Base-by-base conservation (phyloP, 2,329 filamentous ascomycete species). In the Aspergillus persii region DNA sequence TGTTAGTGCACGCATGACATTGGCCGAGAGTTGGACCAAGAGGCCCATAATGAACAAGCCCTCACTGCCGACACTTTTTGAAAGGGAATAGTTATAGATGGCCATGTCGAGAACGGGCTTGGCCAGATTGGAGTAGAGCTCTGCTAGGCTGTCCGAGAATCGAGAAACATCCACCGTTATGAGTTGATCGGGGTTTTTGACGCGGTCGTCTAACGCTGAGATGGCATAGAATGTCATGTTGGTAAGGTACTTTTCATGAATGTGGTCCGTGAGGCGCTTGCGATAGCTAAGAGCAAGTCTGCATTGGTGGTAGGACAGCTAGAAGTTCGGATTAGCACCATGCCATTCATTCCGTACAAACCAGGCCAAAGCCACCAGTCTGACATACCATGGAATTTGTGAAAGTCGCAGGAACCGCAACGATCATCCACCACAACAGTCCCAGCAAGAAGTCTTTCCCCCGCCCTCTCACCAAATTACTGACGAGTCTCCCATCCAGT, bases 211-310 rank as follows among this genome's bases (percentile, higher is more conserved):
- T 39, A 99, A 83, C 0, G 95, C 92, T 1, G 93, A 96, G 54
- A 99, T 89, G 3, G 92, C 93, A 75, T 99, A 99, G 75, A 98
- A 99, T 0, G 94, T 98, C 85, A 99, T 90, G 61, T 96, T 90
- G n/a, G 91, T 93, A 12, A 99, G 84, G 75, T 99, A 99, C 74
- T 93, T 91, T 74, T 96, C 90, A 79, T 99, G 95, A 53, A 99
- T 95, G 73, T 93, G 83, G 70, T 95, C 90, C n/a, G 95, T 99
- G 36, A 99, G 83, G 50, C 95, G 87, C 44, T 93, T 94, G 62
- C 95, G 89, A 76, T 99, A 99, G 71, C 94, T 91, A 31, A 99
- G 81, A 0, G 94, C 92, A 48, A 99, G 85, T 74, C 96, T 92
- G 71, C 93, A 96, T 80, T 99, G 95, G 72, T 99, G 95, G 74